Conservation (phyloP, 331 rosid species). For the Cydonia oblonga region DNA sequence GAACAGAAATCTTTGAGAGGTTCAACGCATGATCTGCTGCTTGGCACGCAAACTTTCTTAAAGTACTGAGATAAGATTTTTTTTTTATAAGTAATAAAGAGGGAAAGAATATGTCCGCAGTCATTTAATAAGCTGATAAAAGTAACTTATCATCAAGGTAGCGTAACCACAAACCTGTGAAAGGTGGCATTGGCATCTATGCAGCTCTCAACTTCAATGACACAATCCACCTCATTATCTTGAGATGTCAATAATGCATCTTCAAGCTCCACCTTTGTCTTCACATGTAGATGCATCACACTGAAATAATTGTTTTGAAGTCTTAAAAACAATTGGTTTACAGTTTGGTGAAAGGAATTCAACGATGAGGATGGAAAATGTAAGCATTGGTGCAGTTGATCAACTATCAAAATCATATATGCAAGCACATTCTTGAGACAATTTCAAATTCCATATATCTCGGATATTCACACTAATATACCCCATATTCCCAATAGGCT, state of each 20-base stretch:
- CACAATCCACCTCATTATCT: slow-evolving; percentile 41
- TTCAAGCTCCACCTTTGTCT: slow-evolving; percentile 61
- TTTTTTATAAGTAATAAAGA: slow-evolving; percentile 20
- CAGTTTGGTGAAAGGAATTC: neutral
- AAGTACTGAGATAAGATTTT: slow-evolving; percentile 33
- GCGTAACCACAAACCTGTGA: slow-evolving; percentile 55
- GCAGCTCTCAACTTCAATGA: slow-evolving; percentile 77
- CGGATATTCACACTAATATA: neutral
- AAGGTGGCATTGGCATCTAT: slow-evolving; percentile 66
- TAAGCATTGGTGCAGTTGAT: neutral
- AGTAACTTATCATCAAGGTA: slow-evolving; percentile 9
- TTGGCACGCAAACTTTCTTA: slow-evolving; percentile 45
- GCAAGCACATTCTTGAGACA: neutral
- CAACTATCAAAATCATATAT: neutral
- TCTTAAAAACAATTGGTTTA: slow-evolving; percentile 15
- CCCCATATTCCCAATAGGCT: neutral
- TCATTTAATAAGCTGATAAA: slow-evolving; percentile 14
- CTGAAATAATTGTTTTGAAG: slow-evolving; percentile 33
- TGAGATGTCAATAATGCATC: slow-evolving; percentile 50
- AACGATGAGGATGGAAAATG: neutral
- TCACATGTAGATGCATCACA: slow-evolving; percentile 57
- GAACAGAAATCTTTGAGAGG: slow-evolving; percentile 24
- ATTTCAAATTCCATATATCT: neutral
- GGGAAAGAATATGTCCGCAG: slow-evolving; percentile 17
- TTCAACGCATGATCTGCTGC: slow-evolving; percentile 42